Conservation (phyloP, 768 basidiomycete genomes). For the Clathrus columnatus region DNA sequence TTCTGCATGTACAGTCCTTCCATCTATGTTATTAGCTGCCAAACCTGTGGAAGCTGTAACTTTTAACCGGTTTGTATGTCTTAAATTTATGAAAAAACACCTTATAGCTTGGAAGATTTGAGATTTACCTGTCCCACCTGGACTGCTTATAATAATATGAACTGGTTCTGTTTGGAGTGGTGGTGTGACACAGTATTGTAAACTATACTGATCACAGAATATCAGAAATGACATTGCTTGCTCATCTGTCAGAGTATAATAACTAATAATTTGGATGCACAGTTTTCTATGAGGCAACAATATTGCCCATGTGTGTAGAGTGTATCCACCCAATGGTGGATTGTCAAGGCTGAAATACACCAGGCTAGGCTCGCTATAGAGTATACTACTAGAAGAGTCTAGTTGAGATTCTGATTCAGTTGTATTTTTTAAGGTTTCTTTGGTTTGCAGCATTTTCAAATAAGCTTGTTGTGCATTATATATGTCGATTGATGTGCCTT, state of each 20-base stretch:
- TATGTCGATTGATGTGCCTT: no score
- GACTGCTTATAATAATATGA: conserved; percentile 15
- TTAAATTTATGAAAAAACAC: conserved; percentile 11
- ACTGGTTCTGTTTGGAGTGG: conserved; percentile 8
- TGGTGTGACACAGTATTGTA: background rate
- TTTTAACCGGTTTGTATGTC: conserved; percentile 4
- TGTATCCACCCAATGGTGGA: background rate
- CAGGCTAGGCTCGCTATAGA: no score
- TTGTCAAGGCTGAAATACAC: no score
- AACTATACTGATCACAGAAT: conserved; percentile 3
- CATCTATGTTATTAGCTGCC: conserved; percentile 19
- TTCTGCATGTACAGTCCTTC: conserved; percentile 17
- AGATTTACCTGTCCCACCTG: conserved; percentile 21
- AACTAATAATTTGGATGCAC: background rate
- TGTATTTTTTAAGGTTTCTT: no score
- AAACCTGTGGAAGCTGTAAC: conserved; percentile 18
- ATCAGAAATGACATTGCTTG: conserved; percentile 13
- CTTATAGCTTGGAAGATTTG: conserved; percentile 16
- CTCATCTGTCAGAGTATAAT: conserved; percentile 14
- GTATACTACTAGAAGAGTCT: no score
- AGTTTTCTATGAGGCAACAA: background rate
- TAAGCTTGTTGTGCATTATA: no score
- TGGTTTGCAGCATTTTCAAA: no score
- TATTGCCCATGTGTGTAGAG: background rate
- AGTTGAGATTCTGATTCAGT: no score